Conservation (phyloP, 2,329 filamentous ascomycete genomes). For the Monilinia aucupariae region DNA sequence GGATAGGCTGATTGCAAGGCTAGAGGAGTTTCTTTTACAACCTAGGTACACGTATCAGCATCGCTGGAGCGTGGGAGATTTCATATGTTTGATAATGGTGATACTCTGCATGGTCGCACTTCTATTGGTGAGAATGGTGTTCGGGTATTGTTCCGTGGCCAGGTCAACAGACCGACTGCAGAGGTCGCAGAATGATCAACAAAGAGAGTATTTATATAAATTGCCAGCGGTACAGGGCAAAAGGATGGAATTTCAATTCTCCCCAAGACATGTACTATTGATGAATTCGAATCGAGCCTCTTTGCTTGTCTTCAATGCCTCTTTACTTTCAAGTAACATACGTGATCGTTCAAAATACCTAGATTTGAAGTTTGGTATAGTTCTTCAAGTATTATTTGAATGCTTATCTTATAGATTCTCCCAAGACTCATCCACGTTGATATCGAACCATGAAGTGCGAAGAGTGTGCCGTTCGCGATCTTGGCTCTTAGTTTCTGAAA, state of each 20-base stretch:
- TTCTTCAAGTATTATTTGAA: background rate
- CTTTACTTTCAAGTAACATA: background rate
- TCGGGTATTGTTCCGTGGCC: background rate
- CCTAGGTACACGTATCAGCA: background rate
- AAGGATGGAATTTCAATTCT: too few relatives aligned
- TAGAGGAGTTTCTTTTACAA: background rate
- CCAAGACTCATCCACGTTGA: background rate
- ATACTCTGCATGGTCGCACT: background rate
- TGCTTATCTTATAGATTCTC: too few relatives aligned
- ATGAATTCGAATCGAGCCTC: background rate
- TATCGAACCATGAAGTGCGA: background rate
- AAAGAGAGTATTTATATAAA: background rate
- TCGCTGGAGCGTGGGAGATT: background rate
- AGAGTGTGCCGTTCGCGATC: background rate
- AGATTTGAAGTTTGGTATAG: background rate
- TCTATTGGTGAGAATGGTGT: background rate
- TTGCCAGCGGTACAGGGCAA: background rate
- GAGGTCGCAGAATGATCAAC: background rate
- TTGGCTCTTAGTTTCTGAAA: slow-evolving; percentile 47
- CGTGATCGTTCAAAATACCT: background rate
- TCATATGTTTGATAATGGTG: background rate
- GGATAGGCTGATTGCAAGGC: background rate
- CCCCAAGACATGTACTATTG: too few relatives aligned
- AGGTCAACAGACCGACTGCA: background rate
- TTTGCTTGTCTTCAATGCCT: background rate